These are phyloP conservation scores for Aspergillus ellipticus DNA, from an alignment of 495 filamentous ascomycete species.

Conservation along the genomic window DNA sequence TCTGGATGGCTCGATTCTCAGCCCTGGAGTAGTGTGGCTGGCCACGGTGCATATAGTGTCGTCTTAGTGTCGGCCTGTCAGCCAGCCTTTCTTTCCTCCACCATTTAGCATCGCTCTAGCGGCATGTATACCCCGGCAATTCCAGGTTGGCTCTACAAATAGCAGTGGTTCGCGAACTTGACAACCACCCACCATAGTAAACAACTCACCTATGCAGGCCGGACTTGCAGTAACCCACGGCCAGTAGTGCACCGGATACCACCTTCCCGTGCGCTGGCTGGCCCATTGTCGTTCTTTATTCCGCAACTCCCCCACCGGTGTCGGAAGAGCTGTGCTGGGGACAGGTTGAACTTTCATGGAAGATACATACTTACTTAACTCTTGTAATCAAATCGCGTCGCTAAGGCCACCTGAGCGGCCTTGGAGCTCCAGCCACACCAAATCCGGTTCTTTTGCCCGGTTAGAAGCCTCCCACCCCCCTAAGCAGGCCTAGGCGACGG, in stretches of 20 bases:
- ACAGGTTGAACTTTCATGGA: too few relatives aligned
- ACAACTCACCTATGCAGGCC: neutral
- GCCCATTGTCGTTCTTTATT: too few relatives aligned
- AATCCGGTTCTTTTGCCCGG: too few relatives aligned
- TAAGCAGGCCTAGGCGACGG: neutral
- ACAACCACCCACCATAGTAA: neutral
- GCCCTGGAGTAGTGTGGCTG: too few relatives aligned
- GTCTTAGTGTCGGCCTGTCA: slow-evolving; percentile 8
- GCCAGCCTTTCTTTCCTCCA: slow-evolving; percentile 5
- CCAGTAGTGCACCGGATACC: neutral
- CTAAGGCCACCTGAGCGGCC: too few relatives aligned
- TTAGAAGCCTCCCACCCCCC: neutral
- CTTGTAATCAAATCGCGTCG: too few relatives aligned
- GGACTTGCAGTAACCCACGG: neutral
- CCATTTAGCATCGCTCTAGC: neutral
- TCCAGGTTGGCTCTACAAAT: neutral
- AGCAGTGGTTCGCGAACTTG: neutral
- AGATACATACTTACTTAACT: too few relatives aligned
- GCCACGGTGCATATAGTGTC: neutral
- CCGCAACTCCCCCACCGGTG: too few relatives aligned
- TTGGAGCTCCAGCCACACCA: neutral
- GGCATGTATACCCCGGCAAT: neutral
- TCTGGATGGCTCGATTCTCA: neutral
- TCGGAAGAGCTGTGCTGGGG: too few relatives aligned
- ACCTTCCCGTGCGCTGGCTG: too few relatives aligned